Evolutionary conservation across 1,284 basidiomycete species (phyloP).

Genomic region (Ceratobasidium papillatum): DNA sequence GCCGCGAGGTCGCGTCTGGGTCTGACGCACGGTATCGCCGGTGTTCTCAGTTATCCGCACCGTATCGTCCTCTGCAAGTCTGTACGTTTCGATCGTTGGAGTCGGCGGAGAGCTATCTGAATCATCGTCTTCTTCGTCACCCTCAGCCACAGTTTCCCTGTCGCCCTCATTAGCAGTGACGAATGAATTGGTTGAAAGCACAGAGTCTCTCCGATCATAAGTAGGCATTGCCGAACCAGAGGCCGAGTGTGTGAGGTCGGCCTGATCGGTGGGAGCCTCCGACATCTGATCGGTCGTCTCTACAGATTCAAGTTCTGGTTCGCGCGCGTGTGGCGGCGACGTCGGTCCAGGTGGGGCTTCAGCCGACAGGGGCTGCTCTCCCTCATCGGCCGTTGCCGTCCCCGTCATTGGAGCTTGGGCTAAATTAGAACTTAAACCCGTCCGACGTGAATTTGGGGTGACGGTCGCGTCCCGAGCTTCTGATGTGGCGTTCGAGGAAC

Average conservation of each 20-base stretch:
- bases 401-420: background rate
- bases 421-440: background rate
- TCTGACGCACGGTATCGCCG: background rate
- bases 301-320: background rate
- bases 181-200: slow-evolving; percentile 29
- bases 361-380: background rate
- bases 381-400: background rate
- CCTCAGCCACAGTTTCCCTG: slow-evolving; percentile 2
- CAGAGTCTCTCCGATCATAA: slow-evolving; percentile 6
- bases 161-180: slow-evolving; percentile 25
- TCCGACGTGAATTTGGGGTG: background rate
- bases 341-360: background rate
- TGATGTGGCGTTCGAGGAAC: slow-evolving; percentile 18
- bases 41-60: background rate
- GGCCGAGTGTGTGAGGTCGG: background rate
- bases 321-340: too few species aligned
- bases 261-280: background rate
- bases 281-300: background rate
- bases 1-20: background rate
- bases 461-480: background rate
- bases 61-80: background rate
- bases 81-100: slow-evolving; percentile 18
- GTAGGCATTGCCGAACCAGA: slow-evolving; percentile 8
- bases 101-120: slow-evolving; percentile 15
- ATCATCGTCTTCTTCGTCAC: background rate